Evolutionary conservation across 179 eudicot genomes (phyloP).

Genomic region (Spergularia azorica): DNA sequence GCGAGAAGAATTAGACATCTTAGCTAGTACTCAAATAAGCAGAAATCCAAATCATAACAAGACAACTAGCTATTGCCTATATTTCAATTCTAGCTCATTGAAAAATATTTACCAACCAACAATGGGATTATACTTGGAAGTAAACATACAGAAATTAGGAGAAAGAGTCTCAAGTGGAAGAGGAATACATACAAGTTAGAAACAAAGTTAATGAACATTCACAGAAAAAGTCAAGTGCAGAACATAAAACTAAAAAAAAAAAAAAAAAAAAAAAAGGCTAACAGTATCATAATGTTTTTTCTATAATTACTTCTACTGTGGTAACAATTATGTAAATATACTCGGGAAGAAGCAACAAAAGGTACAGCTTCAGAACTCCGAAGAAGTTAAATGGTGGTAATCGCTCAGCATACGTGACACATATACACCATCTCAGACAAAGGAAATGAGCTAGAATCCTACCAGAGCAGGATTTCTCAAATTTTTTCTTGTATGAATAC

Average conservation of each 20-base stretch:
- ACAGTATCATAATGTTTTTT: neutral
- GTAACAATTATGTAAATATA: neutral
- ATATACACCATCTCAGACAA: no score
- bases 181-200: neutral
- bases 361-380: neutral
- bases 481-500: neutral
- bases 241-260: no score
- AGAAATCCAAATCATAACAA: neutral
- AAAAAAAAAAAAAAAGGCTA: neutral
- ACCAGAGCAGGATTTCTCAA: neutral
- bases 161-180: neutral
- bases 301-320: neutral
- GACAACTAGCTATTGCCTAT: neutral
- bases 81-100: neutral
- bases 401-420: no score
- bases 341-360: neutral
- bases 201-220: neutral
- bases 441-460: conserved; percentile 6
- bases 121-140: neutral
- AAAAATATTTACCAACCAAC: neutral
- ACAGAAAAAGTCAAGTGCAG: neutral
- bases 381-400: neutral
- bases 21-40: neutral
- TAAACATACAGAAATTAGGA: neutral
- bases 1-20: conserved; percentile 1